phyloP scores from a whole-genome alignment of 345 rosid genomes.

The Schrenkiella parvula region DNA sequence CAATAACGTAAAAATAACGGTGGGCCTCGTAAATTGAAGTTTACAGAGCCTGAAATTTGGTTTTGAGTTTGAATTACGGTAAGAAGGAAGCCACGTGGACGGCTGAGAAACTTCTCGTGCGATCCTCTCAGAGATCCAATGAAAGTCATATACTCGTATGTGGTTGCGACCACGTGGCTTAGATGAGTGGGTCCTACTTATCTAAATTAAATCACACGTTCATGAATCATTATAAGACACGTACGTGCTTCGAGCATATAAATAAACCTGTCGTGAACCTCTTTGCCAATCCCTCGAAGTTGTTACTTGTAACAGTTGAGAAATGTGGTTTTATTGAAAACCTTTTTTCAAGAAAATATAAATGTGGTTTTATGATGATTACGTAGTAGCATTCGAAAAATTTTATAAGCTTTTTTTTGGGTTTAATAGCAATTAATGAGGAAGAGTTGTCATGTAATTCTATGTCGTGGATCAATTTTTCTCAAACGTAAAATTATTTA shows the following conservation, averaged over 20 bases:
- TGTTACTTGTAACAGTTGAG: neutral
- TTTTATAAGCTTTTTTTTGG: neutral
- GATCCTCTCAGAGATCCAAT: neutral
- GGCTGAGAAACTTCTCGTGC: neutral
- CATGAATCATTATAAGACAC: neutral
- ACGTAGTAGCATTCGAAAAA: neutral
- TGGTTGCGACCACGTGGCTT: neutral
- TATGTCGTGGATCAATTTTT: no score
- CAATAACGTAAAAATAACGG: neutral
- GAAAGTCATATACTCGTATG: neutral
- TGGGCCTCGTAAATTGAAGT: neutral
- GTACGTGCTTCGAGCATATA: neutral
- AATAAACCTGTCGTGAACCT: neutral
- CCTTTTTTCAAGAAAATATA: no score
- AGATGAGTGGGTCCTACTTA: constrained; percentile 11
- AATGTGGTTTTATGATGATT: no score
- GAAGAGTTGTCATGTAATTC: no score
- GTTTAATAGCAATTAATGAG: no score
- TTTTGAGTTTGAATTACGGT: neutral
- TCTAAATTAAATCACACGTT: constrained; percentile 3
- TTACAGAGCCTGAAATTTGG: neutral
- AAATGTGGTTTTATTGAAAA: neutral
- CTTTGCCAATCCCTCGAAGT: neutral
- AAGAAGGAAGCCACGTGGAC: neutral
- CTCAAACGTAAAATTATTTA: no score